Evolutionary conservation across 75 land plant genomes (phyloP).

Genomic region (Pinus albicaulis): DNA sequence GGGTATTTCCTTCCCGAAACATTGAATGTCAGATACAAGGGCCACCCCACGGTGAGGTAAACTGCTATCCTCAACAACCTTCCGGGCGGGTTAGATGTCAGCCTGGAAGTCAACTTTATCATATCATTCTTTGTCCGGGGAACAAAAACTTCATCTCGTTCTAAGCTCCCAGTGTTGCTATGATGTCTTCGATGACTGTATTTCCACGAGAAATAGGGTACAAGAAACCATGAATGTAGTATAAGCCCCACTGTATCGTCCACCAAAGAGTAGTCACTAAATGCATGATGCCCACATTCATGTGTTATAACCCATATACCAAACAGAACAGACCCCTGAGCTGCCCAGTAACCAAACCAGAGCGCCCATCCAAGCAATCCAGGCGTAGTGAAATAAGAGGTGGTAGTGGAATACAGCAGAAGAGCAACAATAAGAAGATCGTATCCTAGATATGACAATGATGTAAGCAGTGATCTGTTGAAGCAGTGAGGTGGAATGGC

Average conservation of each 20-base stretch:
- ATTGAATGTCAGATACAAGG: constrained; percentile 30
- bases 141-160: constrained; percentile 32
- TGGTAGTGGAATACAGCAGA: constrained; percentile 7
- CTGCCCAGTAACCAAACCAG: constrained; percentile 7
- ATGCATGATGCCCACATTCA: constrained; percentile 56
- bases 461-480: constrained; percentile 17
- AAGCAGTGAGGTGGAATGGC: constrained; percentile 38
- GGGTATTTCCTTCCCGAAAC: constrained; percentile 34
- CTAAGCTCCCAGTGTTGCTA: constrained; percentile 67
- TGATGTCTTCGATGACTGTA: constrained; percentile 74
- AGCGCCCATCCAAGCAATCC: constrained; percentile 9
- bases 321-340: constrained; percentile 22
- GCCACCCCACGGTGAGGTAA: constrained; percentile 38
- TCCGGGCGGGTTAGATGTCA: constrained; percentile 35
- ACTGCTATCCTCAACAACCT: constrained; percentile 14
- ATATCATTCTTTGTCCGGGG: constrained; percentile 19
- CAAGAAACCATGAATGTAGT: constrained; percentile 56
- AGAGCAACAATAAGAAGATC: not conserved
- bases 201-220: constrained; percentile 87
- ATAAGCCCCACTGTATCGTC: constrained; percentile 46
- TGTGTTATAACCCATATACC: constrained; percentile 49
- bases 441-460: not conserved
- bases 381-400: constrained; percentile 1
- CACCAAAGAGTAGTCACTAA: constrained; percentile 23
- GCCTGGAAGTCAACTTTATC: not conserved